Conservation (phyloP, 495 filamentous ascomycete species). For the Oleoguttula mirabilis region DNA sequence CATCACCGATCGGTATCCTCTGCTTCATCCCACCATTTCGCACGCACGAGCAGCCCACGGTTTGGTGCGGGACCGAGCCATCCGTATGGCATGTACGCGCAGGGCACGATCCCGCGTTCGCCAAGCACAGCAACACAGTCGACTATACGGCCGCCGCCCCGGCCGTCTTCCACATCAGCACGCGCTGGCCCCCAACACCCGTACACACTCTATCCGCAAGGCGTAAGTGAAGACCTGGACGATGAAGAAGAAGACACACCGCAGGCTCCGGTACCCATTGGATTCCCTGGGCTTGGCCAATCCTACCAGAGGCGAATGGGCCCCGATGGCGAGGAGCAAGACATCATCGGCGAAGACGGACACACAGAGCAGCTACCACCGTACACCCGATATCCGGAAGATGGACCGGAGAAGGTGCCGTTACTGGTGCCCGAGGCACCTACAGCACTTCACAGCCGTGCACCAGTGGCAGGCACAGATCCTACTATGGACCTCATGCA, state of each 20-base stretch:
- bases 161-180: neutral
- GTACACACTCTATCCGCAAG: conserved; percentile 75
- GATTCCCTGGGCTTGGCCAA: conserved; percentile 54
- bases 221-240: conserved; percentile 43
- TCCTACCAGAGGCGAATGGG: conserved; percentile 59
- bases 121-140: conserved; percentile 26
- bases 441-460: conserved; percentile 13
- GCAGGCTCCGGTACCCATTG: conserved; percentile 46
- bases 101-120: conserved; percentile 25
- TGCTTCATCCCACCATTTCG: conserved; percentile 26
- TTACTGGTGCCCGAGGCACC: conserved; percentile 9
- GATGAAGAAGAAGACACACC: conserved; percentile 32
- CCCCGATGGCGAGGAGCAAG: conserved; percentile 76
- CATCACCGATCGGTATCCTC: conserved; percentile 23
- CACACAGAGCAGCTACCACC: conserved; percentile 84
- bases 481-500: conserved; percentile 20
- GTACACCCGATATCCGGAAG: conserved; percentile 69
- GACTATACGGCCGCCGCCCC: conserved; percentile 6
- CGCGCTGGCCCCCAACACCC: conserved; percentile 63
- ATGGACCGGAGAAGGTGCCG: conserved; percentile 19
- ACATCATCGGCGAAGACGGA: conserved; percentile 79
- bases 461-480: conserved; percentile 16
- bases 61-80: conserved; percentile 26
- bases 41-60: conserved; percentile 23
- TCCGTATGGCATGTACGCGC: conserved; percentile 33